Evolutionary conservation across 2,329 filamentous ascomycete genomes (phyloP), one percentile per base, ranked within the genome.

Genomic region (Cadophora malorum): DNA sequence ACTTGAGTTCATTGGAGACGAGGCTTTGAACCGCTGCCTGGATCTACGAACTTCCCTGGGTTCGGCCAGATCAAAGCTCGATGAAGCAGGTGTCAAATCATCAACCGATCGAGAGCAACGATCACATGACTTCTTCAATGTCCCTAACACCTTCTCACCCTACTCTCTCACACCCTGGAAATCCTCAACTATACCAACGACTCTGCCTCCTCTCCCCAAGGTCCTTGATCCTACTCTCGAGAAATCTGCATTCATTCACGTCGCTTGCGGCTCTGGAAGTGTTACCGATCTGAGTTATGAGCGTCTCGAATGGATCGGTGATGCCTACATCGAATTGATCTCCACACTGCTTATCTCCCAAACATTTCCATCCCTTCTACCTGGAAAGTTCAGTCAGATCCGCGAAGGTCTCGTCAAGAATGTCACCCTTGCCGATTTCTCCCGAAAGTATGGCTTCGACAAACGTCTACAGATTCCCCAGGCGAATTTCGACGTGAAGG

Each of bases 321-420:
- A 98, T 77, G 91, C 92, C 23, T 95, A 95, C 74, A 83, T 97
- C 63, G 91, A 96, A 75, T 80, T 94, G 63, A 88, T 94, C 58
- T 88, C 94, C 6, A 90, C 91, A 0, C 86, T 88, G 21, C 84
- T 96, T 63, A 91, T 98, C 68, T 92, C 88, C 79, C 82, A 88
- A 67, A 91, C 88, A 9, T 96, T 94, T 75, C 84, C 85, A 0
- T 80, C 84, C 14, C 81, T 93, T 10, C 77, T 87, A 0, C 84
- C 91, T 0, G 94, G 94, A 2, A 86, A 88, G 68, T 88, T 89
- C 74, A 90, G 91, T 10, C 91, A 94, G 71, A 81, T 96, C 21
- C 89, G 95, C 62, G 94, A 97, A 78, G 80, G 86, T 8, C 83
- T 97, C 0, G 86, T 97, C 52, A 92, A 92, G 72, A 98, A 98